phyloP scores from a whole-genome alignment of 371 early-diverging fungal genomes.

The Fennellomyces sp. region DNA sequence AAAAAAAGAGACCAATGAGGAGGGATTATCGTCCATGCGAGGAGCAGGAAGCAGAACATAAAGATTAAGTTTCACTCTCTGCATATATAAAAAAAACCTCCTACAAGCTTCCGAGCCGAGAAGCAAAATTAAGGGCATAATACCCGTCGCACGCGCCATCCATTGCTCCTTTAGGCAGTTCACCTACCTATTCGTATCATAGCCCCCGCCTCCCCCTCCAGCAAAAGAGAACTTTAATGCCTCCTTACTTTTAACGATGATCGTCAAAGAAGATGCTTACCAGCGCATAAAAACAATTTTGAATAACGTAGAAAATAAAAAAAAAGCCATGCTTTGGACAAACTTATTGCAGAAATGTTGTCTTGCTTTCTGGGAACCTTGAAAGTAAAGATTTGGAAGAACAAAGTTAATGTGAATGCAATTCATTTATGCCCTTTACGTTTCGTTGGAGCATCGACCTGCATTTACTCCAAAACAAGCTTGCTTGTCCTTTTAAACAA shows the following conservation, averaged over 20 bases:
- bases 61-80: neutral
- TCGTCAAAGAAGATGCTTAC: no score
- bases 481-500: neutral
- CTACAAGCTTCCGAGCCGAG: constrained; percentile 3
- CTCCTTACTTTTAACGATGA: neutral
- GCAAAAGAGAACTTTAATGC: neutral
- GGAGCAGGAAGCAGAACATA: neutral
- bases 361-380: no score
- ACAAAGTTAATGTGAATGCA: no score
- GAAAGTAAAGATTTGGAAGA: no score
- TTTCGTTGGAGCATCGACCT: neutral
- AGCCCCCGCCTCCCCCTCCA: neutral
- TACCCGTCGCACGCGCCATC: constrained; percentile 7
- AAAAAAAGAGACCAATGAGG: no score
- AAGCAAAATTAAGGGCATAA: neutral
- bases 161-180: constrained; percentile 3
- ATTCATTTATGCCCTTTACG: neutral
- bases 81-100: neutral
- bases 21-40: no score
- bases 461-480: neutral
- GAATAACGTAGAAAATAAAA: no score
- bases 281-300: no score
- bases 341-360: no score
- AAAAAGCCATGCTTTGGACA: no score
- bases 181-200: constrained; percentile 5